Base-by-base conservation (phyloP, 1,284 basidiomycete species). In the Trichosporon sp. region DNA sequence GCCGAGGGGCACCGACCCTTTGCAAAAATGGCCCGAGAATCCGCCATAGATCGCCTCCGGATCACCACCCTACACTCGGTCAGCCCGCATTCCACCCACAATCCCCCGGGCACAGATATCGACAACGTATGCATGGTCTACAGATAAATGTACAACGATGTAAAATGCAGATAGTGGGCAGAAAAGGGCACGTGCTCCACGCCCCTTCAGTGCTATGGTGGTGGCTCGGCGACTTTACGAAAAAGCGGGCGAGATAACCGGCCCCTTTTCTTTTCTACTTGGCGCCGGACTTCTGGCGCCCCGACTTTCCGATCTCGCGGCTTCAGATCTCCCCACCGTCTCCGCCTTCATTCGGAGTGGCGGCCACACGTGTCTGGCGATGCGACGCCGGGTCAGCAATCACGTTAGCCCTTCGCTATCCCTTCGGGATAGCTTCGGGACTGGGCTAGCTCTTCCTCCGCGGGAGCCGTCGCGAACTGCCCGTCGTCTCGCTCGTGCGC, bases 1-100 rank as follows among this genome's bases (percentile, higher is more conserved):
- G n/a, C 21, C 21, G 38, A 16, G 26, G 43, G 14, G 48, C 48
- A 26, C 26, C 26, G 26, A 26, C 26, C 26, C 26, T 26, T 26
- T 26, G 26, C 26, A 43, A 54, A 21, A 67, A 67, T 67, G 66
- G 46, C 46, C 66, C 66, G 66, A 46, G 43, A 40, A 38, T 38
- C 37, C 37, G 40, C 11, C 40, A 4, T 43, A 26, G 26, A 26
- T 26, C 26, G 26, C 26, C 26, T 26, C 26, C 26, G 26, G 26
- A 26, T 26, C 26, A 26, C 26, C 26, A 26, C 26, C 26, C 26
- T 26, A 26, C 26, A 26, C 26, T 26, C 26, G 26, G 26, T 26
- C 26, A 26, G 16, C 43, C 43, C 3, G 16, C 16, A 4, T n/a
- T 1, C 10, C 4, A 40, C 3, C 43, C 16, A 46, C 16, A 46